Conservation (phyloP, 1,284 basidiomycete species). For the Ustilago hordei region DNA sequence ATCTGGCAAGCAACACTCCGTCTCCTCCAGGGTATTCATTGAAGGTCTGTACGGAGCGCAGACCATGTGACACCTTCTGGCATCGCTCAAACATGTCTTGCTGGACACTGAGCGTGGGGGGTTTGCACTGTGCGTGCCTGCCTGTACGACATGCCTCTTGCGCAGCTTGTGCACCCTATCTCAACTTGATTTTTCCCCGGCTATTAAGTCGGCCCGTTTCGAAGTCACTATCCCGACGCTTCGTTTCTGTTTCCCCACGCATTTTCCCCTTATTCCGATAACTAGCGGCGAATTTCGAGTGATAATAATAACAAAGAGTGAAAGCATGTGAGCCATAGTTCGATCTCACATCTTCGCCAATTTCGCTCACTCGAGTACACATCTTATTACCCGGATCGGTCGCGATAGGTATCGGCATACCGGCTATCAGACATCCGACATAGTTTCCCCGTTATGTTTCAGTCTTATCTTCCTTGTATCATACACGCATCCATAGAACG, state of each 20-base stretch:
- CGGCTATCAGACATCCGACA: too few relatives aligned
- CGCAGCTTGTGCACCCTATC: neutral
- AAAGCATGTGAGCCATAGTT: too few relatives aligned
- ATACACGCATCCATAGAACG: too few relatives aligned
- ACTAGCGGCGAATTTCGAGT: too few relatives aligned
- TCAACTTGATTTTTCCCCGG: neutral
- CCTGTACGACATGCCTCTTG: neutral
- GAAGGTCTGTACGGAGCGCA: neutral
- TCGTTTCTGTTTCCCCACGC: neutral
- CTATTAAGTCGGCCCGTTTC: constrained; percentile 6
- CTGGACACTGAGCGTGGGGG: neutral
- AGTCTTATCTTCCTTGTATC: too few relatives aligned
- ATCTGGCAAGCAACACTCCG: neutral
- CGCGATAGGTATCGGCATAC: too few relatives aligned
- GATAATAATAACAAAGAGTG: too few relatives aligned
- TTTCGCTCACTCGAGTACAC: too few relatives aligned
- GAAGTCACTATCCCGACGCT: constrained; percentile 6
- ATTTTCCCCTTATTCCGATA: neutral
- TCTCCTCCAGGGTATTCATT: neutral
- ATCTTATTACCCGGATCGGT: too few relatives aligned
- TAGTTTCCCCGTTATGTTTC: too few relatives aligned
- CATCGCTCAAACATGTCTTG: neutral
- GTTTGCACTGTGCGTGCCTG: neutral
- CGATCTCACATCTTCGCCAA: neutral
- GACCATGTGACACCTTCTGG: neutral